Evolutionary conservation across 78 protist species (phyloP).

Genomic region (Pigoraptor vietnamica): DNA sequence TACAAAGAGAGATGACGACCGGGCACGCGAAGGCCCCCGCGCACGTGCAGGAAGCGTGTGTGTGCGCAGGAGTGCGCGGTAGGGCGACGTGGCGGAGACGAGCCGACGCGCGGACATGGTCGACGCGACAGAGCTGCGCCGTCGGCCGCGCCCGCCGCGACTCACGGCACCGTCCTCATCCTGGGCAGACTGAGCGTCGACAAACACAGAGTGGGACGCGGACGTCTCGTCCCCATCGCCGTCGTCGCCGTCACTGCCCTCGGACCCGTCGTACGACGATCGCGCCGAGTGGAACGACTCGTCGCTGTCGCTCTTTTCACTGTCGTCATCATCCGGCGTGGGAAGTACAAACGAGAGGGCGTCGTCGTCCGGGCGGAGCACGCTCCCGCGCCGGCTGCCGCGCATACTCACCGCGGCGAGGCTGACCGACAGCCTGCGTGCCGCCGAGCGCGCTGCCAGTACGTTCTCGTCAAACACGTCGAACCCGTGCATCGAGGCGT

Average conservation of each 20-base stretch:
- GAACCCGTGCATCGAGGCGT: not conserved
- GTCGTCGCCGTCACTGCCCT: no score
- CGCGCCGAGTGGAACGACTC: not conserved
- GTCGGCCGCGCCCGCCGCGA: not conserved
- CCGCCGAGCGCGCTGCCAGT: not conserved
- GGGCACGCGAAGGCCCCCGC: not conserved
- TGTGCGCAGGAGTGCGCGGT: not conserved
- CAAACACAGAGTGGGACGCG: not conserved
- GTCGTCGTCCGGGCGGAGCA: not conserved
- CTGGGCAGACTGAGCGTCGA: not conserved
- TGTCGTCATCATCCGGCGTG: not conserved
- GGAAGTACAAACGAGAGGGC: not conserved
- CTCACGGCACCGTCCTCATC: not conserved
- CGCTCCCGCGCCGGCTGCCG: not conserved
- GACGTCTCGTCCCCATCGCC: not conserved
- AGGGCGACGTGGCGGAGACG: not conserved
- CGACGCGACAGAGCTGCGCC: not conserved
- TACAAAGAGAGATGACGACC: not conserved
- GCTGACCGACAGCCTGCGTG: not conserved
- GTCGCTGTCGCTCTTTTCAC: no score
- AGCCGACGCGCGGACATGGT: not conserved
- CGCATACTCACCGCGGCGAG: not conserved
- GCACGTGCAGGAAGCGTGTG: not conserved
- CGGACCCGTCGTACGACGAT: not conserved
- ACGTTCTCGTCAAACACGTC: not conserved